phyloP scores from a whole-genome alignment of 768 basidiomycete genomes.

The Agrocybe praecox region DNA sequence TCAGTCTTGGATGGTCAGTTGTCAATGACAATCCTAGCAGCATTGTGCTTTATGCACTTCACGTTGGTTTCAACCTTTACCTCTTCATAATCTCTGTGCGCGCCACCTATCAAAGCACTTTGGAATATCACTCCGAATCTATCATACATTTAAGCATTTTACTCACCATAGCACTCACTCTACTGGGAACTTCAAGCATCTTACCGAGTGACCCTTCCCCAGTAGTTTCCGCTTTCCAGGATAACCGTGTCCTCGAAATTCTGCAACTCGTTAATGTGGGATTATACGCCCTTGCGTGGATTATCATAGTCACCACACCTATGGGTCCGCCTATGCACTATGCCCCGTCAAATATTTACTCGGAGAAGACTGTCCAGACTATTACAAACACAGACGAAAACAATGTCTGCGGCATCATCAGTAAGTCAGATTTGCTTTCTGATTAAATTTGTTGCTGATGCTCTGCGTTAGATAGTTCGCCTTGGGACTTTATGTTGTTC shows the following conservation, averaged over 20 bases:
- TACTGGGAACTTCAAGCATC: slow-evolving; percentile 42
- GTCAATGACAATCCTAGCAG: slow-evolving; percentile 29
- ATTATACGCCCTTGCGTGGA: slow-evolving; percentile 48
- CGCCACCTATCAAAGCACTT: slow-evolving; percentile 50
- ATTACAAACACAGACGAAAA: slow-evolving; percentile 65
- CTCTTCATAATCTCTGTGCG: slow-evolving; percentile 50
- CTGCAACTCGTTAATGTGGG: slow-evolving; percentile 58
- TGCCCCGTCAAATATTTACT: slow-evolving; percentile 74
- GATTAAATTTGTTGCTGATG: not conserved
- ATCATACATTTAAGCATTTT: slow-evolving; percentile 65
- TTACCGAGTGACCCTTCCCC: slow-evolving; percentile 50
- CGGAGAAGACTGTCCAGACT: slow-evolving; percentile 62
- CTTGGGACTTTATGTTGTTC: slow-evolving; percentile 43
- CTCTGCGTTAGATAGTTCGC: slow-evolving; percentile 48
- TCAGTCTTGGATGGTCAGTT: slow-evolving; percentile 58
- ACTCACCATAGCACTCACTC: slow-evolving; percentile 43
- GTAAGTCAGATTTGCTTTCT: slow-evolving; percentile 28
- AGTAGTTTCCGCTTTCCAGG: slow-evolving; percentile 24
- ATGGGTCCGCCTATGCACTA: slow-evolving; percentile 77
- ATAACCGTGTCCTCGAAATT: slow-evolving; percentile 22
- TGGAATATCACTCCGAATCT: slow-evolving; percentile 45
- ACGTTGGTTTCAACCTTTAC: slow-evolving; percentile 62
- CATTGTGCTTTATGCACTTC: slow-evolving; percentile 43
- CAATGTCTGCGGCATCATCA: slow-evolving; percentile 72
- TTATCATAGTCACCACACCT: slow-evolving; percentile 55